These are phyloP conservation scores for Puccinia coronata DNA, from an alignment of 1,284 basidiomycete genomes.

Conservation along the genomic window DNA sequence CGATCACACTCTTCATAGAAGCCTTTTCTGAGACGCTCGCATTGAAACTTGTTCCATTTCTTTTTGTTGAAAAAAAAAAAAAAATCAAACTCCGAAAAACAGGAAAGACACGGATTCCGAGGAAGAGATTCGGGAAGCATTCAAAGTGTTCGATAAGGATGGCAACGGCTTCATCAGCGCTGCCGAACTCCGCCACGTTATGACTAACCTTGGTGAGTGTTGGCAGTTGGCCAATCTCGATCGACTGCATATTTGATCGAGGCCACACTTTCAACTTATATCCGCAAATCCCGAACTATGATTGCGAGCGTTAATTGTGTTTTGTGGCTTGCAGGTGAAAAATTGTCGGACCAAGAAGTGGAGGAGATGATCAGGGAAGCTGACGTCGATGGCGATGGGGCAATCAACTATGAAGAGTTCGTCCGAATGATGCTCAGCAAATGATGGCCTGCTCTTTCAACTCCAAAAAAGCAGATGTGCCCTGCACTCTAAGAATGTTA, in stretches of 20 bases:
- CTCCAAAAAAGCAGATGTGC: not conserved
- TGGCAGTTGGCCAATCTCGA: not conserved
- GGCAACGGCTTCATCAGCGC: slow-evolving; percentile 68
- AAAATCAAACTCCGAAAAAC: not conserved
- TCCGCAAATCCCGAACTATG: not conserved
- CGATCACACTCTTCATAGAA: no score
- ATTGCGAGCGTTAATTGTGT: not conserved
- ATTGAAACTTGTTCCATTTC: not conserved
- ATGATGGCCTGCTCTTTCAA: slow-evolving; percentile 34
- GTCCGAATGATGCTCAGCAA: slow-evolving; percentile 63
- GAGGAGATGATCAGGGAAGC: slow-evolving; percentile 99
- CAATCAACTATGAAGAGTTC: slow-evolving; percentile 62
- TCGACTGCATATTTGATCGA: not conserved
- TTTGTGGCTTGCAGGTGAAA: slow-evolving; percentile 65
- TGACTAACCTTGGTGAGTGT: slow-evolving; percentile 77
- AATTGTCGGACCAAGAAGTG: slow-evolving; percentile 86
- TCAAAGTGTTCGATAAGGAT: slow-evolving; percentile 71
- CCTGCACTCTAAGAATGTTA: not conserved
- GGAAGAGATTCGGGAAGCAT: slow-evolving; percentile 69
- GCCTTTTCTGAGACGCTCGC: not conserved
- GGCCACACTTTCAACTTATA: not conserved
- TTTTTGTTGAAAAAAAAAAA: no score
- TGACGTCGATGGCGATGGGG: slow-evolving; percentile 87
- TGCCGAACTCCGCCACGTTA: slow-evolving; percentile 78
- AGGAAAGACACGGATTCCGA: slow-evolving; percentile 77